phyloP scores from a whole-genome alignment of 2,329 filamentous ascomycete genomes.

The Pseudocercospora musae region DNA sequence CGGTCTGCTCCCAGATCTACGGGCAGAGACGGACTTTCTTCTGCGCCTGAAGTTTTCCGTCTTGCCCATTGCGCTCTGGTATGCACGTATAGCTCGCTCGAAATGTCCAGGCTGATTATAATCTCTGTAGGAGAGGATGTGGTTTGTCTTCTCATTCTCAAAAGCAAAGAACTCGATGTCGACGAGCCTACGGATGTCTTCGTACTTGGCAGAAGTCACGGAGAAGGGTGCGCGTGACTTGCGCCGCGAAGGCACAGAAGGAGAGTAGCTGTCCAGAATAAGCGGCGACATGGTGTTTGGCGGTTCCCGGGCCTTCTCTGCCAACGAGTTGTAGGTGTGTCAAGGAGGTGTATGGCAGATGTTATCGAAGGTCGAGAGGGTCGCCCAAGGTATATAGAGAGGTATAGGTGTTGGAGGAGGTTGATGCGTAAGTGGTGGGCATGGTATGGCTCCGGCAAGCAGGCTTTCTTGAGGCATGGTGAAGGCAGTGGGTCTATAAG shows the following conservation, averaged over 20 bases:
- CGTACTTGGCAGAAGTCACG: constrained; percentile 22
- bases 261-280: constrained; percentile 17
- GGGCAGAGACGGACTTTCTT: constrained; percentile 12
- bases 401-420: constrained; percentile 13
- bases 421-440: constrained; percentile 13
- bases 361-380: constrained; percentile 12
- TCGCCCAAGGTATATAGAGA: constrained; percentile 10
- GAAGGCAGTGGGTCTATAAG: constrained; percentile 18
- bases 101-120: constrained; percentile 28
- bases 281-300: constrained; percentile 20
- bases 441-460: constrained; percentile 14
- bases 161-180: constrained; percentile 45
- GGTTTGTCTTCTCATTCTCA: constrained; percentile 33
- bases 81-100: constrained; percentile 26
- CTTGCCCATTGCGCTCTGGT: constrained; percentile 20
- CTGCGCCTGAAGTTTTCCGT: constrained; percentile 6
- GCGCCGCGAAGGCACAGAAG: constrained; percentile 13
- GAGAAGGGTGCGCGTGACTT: constrained; percentile 22
- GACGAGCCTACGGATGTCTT: constrained; percentile 32
- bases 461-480: constrained; percentile 10
- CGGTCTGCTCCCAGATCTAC: constrained; percentile 6
- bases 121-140: constrained; percentile 34
- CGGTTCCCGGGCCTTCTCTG: background rate
- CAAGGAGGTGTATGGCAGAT: background rate
- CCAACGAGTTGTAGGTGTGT: background rate